These are phyloP conservation scores for Tetracladium setigerum DNA, from an alignment of 495 filamentous ascomycete genomes.

Conservation along the genomic window DNA sequence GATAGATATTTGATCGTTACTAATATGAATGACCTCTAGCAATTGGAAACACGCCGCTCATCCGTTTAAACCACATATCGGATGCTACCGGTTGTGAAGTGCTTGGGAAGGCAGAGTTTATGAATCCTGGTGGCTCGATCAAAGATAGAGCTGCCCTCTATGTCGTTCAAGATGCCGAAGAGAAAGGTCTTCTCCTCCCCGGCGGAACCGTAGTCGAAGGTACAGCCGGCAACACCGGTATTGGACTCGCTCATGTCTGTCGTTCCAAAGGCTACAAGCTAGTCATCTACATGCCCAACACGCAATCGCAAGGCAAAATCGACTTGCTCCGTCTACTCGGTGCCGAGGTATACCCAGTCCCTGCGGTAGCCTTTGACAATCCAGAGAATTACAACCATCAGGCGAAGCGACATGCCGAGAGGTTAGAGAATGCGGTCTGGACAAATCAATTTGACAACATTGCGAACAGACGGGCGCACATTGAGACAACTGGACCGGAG, in stretches of 20 bases:
- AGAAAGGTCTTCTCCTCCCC: slow-evolving; percentile 67
- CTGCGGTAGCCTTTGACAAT: slow-evolving; percentile 93
- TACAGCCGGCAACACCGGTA: slow-evolving; percentile 95
- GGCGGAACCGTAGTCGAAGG: slow-evolving; percentile 96
- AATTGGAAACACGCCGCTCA: slow-evolving; percentile 97
- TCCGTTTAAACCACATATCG: slow-evolving; percentile 80
- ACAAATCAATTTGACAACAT: slow-evolving; percentile 98
- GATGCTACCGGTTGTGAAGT: slow-evolving; percentile 90
- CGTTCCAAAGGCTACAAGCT: slow-evolving; percentile 86
- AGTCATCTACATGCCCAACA: slow-evolving; percentile 99
- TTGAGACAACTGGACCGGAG: slow-evolving; percentile 95
- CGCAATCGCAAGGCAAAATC: slow-evolving; percentile 95
- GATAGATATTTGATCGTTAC: slow-evolving; percentile 1
- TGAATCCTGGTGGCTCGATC: slow-evolving; percentile 93
- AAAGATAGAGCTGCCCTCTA: slow-evolving; percentile 96
- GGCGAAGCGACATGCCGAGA: slow-evolving; percentile 79
- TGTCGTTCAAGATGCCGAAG: slow-evolving; percentile 89
- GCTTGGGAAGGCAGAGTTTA: slow-evolving; percentile 96
- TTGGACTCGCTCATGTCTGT: slow-evolving; percentile 95
- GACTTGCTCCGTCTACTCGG: slow-evolving; percentile 86
- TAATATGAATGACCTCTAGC: slow-evolving; percentile 10
- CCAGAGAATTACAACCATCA: slow-evolving; percentile 98
- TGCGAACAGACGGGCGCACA: slow-evolving; percentile 87
- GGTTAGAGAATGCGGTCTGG: slow-evolving; percentile 86
- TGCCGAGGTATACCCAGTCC: slow-evolving; percentile 97